These are phyloP conservation scores for Backusella tuberculispora DNA, from an alignment of 192 early-diverging fungal genomes.

Conservation along the genomic window DNA sequence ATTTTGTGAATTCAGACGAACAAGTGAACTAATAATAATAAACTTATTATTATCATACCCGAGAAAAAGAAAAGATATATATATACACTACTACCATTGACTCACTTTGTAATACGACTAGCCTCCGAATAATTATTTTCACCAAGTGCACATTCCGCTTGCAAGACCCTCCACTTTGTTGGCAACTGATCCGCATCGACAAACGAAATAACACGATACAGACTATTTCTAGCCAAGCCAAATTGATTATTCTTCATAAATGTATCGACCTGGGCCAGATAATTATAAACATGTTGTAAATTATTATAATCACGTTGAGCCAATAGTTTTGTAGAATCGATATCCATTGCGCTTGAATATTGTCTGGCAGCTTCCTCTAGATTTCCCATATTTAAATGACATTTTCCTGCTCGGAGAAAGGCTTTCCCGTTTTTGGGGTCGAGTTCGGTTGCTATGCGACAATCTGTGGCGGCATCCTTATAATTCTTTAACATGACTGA, in stretches of 20 bases:
- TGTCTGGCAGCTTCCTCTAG: constrained; percentile 58
- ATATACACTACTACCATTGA: background rate
- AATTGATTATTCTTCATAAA: constrained; percentile 54
- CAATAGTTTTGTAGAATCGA: constrained; percentile 39
- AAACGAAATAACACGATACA: constrained; percentile 47
- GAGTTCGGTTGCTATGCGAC: constrained; percentile 55
- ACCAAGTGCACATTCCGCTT: constrained; percentile 67
- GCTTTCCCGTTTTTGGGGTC: constrained; percentile 70
- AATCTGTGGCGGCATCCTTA: constrained; percentile 65
- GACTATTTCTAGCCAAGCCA: constrained; percentile 46
- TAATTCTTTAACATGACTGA: constrained; percentile 68
- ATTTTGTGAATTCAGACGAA: constrained; percentile 65
- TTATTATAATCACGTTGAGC: constrained; percentile 46
- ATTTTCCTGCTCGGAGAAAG: constrained; percentile 72
- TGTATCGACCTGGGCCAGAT: constrained; percentile 49
- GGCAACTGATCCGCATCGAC: constrained; percentile 45
- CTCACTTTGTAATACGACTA: constrained; percentile 57
- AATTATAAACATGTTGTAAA: constrained; percentile 46
- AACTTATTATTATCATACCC: background rate
- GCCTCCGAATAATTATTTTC: constrained; percentile 68
- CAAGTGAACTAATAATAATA: constrained; percentile 50
- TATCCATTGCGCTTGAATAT: constrained; percentile 45
- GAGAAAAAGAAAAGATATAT: background rate
- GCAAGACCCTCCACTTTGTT: constrained; percentile 65
- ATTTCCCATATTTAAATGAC: constrained; percentile 71